Evolutionary conservation across 768 basidiomycete species (phyloP).

Genomic region (Paxillus involutus): DNA sequence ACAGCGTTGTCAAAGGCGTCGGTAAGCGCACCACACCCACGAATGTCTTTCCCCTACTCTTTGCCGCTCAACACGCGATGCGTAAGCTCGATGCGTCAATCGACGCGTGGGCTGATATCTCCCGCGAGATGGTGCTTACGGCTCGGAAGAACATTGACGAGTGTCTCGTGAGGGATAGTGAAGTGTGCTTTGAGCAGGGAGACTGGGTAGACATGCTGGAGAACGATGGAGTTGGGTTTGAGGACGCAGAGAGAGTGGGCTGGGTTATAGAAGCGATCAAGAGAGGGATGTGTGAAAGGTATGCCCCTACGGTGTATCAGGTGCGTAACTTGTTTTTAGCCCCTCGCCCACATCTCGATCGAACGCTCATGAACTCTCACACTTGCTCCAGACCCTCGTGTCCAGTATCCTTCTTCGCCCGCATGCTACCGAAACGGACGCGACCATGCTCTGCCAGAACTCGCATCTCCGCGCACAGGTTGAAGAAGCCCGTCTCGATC

Average conservation of each 20-base stretch:
- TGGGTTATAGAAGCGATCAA: constrained; percentile 68
- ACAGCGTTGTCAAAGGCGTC: constrained; percentile 71
- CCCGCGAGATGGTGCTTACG: constrained; percentile 60
- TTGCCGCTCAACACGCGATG: constrained; percentile 61
- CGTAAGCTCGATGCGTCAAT: constrained; percentile 53
- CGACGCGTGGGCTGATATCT: constrained; percentile 44
- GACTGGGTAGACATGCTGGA: constrained; percentile 81
- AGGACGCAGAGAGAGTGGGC: constrained; percentile 77
- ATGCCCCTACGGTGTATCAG: constrained; percentile 77
- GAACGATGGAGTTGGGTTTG: constrained; percentile 69
- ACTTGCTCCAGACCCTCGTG: constrained; percentile 58
- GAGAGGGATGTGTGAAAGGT: constrained; percentile 61
- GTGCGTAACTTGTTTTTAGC: constrained; percentile 33
- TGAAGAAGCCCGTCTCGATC: constrained; percentile 57
- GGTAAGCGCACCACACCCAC: constrained; percentile 62
- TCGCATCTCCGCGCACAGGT: constrained; percentile 71
- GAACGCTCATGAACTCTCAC: not conserved
- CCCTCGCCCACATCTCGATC: not conserved
- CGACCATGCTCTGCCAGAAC: constrained; percentile 65
- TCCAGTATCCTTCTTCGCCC: constrained; percentile 70
- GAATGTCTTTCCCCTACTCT: constrained; percentile 70
- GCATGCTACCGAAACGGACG: constrained; percentile 54
- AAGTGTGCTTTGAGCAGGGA: constrained; percentile 60
- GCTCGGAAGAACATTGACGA: constrained; percentile 66
- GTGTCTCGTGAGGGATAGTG: constrained; percentile 56